These are phyloP conservation scores for Naegleria lovaniensis DNA, from an alignment of 208 protist species.

Conservation along the genomic window DNA sequence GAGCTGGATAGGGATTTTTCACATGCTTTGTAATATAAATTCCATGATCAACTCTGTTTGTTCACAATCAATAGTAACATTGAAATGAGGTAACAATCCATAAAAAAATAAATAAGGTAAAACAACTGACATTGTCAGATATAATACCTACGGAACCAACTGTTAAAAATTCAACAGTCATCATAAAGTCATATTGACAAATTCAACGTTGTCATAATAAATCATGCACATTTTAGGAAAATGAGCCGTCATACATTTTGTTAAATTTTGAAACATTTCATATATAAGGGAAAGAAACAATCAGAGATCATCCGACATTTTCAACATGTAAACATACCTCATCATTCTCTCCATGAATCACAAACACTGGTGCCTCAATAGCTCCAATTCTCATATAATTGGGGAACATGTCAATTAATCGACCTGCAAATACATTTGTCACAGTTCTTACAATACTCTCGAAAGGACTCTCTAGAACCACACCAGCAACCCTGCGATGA, in stretches of 20 bases:
- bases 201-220: too few relatives aligned
- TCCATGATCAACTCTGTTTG: neutral
- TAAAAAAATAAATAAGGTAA: neutral
- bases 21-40: conserved; percentile 6
- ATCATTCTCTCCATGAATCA: conserved; percentile 14
- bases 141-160: neutral
- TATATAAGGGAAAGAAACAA: too few relatives aligned
- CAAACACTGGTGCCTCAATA: neutral
- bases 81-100: neutral
- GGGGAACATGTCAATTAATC: neutral
- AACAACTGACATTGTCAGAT: too few relatives aligned
- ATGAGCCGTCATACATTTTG: too few relatives aligned
- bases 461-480: neutral
- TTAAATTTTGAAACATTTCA: too few relatives aligned
- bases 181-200: too few relatives aligned
- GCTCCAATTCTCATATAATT: conserved; percentile 10
- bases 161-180: too few relatives aligned
- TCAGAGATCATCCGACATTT: too few relatives aligned
- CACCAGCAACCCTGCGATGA: neutral
- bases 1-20: neutral
- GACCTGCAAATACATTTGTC: neutral
- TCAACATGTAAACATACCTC: too few relatives aligned
- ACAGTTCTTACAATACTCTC: neutral
- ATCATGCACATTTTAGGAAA: too few relatives aligned
- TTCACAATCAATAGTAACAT: neutral